phyloP scores from a whole-genome alignment of 352 stramenopile species.

The Saprolegnia diclina region DNA sequence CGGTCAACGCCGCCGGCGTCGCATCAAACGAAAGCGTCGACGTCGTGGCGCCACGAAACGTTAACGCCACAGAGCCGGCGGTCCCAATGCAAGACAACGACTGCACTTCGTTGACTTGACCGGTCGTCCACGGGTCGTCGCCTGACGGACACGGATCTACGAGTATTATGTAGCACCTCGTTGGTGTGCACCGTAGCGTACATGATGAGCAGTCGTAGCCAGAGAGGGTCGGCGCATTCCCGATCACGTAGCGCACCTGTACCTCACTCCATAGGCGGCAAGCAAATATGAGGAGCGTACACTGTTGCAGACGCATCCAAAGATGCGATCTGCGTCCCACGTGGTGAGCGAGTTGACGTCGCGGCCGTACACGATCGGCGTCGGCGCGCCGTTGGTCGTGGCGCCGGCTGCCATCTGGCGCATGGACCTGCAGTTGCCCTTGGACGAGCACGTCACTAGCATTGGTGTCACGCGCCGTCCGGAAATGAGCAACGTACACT shows the following conservation, averaged over 20 bases:
- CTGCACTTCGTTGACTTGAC: constrained; percentile 75
- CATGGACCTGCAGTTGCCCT: constrained; percentile 39
- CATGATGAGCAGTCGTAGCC: constrained; percentile 76
- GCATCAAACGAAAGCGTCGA: constrained; percentile 34
- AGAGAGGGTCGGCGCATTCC: constrained; percentile 44
- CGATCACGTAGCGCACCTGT: constrained; percentile 21
- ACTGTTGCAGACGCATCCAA: constrained; percentile 85
- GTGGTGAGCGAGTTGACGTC: constrained; percentile 66
- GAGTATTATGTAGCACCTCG: neutral
- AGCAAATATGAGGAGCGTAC: constrained; percentile 29
- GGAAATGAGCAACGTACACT: constrained; percentile 32
- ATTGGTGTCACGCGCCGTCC: neutral
- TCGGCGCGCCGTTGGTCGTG: constrained; percentile 34
- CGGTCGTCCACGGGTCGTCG: constrained; percentile 82
- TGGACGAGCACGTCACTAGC: constrained; percentile 5
- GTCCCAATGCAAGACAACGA: constrained; percentile 54
- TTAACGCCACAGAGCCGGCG: constrained; percentile 68
- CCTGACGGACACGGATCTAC: constrained; percentile 68
- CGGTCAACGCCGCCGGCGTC: constrained; percentile 31
- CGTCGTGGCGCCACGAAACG: constrained; percentile 69
- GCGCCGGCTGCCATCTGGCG: constrained; percentile 52
- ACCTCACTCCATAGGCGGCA: neutral
- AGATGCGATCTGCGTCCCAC: constrained; percentile 84
- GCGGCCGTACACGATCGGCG: constrained; percentile 59
- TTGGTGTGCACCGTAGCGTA: constrained; percentile 29